Conservation (phyloP, 805 yeast genomes). For the Candida railenensis region DNA sequence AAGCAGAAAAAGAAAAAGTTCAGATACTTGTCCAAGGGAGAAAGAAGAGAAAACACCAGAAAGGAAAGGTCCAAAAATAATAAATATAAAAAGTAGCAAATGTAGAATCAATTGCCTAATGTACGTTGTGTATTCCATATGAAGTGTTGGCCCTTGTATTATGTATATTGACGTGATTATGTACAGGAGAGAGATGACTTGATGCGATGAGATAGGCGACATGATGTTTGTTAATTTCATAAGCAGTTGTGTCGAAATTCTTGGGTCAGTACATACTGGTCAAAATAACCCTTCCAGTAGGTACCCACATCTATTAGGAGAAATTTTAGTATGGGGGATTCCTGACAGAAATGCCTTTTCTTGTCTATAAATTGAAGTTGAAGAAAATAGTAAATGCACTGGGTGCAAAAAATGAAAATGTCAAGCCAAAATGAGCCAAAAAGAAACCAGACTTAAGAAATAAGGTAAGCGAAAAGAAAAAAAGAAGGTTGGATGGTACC, state of each 20-base stretch:
- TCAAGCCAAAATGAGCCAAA: too few species aligned
- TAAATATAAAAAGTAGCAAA: neutral
- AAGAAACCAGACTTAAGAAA: too few species aligned
- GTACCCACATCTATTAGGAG: neutral
- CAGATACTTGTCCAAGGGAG: slow-evolving; percentile 79
- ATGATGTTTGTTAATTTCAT: neutral
- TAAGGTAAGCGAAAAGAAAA: too few species aligned
- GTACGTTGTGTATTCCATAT: neutral
- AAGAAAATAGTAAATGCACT: too few species aligned
- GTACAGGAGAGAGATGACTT: neutral
- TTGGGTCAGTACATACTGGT: neutral
- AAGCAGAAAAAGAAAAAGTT: slow-evolving; percentile 56
- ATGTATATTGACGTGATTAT: neutral
- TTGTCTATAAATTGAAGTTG: too few species aligned
- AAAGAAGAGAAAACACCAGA: slow-evolving; percentile 54
- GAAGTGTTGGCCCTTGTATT: neutral
- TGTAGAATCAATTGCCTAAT: neutral
- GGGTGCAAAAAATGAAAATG: too few species aligned
- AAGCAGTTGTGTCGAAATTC: neutral
- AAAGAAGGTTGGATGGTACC: too few species aligned
- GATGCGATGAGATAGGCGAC: neutral
- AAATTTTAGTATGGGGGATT: neutral
- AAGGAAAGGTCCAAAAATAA: slow-evolving; percentile 28
- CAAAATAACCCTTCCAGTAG: neutral
- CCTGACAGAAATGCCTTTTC: too few species aligned